phyloP scores from a whole-genome alignment of 116 monocot genomes.

The Trichopus zeylanicus region DNA sequence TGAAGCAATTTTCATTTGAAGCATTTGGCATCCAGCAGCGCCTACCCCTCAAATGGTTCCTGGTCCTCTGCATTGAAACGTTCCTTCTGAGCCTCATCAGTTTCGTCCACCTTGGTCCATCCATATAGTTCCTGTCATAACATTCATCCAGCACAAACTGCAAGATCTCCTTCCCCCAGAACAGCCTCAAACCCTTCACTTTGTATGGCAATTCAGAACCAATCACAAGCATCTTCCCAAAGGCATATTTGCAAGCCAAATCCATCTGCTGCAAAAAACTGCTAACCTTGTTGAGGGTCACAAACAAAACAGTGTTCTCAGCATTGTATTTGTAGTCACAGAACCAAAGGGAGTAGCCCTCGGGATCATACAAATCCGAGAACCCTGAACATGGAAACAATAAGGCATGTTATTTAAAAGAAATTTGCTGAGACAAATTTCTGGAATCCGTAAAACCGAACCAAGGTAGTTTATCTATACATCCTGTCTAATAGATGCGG shows the following conservation, averaged over 20 bases:
- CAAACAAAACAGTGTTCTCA: slow-evolving; percentile 81
- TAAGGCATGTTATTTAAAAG: neutral
- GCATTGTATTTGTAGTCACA: slow-evolving; percentile 92
- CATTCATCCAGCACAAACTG: slow-evolving; percentile 79
- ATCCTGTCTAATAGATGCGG: no score
- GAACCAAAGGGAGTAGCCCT: slow-evolving; percentile 93
- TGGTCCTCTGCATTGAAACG: slow-evolving; percentile 80
- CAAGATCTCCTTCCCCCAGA: slow-evolving; percentile 73
- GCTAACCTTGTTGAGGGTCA: slow-evolving; percentile 79
- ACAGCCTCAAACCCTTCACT: slow-evolving; percentile 89
- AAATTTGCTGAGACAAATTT: no score
- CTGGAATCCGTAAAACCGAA: no score
- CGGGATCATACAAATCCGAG: slow-evolving; percentile 93
- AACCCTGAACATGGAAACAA: slow-evolving; percentile 34
- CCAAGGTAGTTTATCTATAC: no score
- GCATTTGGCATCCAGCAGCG: slow-evolving; percentile 78
- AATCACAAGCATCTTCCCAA: slow-evolving; percentile 94
- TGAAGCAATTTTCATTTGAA: neutral
- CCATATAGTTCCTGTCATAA: slow-evolving; percentile 92
- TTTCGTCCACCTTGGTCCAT: slow-evolving; percentile 76
- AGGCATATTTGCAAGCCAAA: slow-evolving; percentile 75
- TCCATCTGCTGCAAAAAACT: slow-evolving; percentile 93
- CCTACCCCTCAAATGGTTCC: slow-evolving; percentile 89
- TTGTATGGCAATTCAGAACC: slow-evolving; percentile 71
- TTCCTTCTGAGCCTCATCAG: slow-evolving; percentile 80